Evolutionary conservation across 768 basidiomycete genomes (phyloP).

Genomic region (Lactarius quietus): DNA sequence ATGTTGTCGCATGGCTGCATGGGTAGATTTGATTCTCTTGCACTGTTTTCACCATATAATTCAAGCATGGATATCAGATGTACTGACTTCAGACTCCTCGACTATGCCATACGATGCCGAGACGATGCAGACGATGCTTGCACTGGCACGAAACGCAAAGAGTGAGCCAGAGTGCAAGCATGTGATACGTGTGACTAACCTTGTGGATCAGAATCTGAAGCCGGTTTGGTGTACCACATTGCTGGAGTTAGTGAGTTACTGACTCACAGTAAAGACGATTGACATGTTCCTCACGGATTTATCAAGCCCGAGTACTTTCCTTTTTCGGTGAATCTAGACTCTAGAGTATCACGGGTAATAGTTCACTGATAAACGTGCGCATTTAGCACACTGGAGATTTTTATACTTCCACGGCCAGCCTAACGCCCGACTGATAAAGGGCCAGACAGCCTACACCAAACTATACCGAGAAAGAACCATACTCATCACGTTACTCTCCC

Average conservation of each 20-base stretch:
- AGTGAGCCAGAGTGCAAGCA: too few relatives aligned
- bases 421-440: neutral
- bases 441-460: too few relatives aligned
- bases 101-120: slow-evolving; percentile 16
- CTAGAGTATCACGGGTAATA: too few relatives aligned
- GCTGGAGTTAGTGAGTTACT: too few relatives aligned
- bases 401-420: neutral
- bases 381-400: too few relatives aligned
- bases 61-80: neutral
- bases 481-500: neutral
- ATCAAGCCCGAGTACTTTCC: neutral
- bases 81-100: slow-evolving; percentile 13
- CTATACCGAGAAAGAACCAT: neutral
- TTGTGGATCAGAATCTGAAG: slow-evolving; percentile 2
- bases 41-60: neutral
- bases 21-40: slow-evolving; percentile 30
- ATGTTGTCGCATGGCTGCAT: slow-evolving; percentile 39
- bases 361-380: neutral
- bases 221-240: neutral
- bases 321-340: neutral
- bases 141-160: slow-evolving; percentile 2
- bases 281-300: neutral
- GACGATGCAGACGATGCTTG: slow-evolving; percentile 1
- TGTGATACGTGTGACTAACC: neutral
- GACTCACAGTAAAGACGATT: neutral